Base-by-base conservation (phyloP, 352 stramenopile genomes). In the Pythium sukuiense region DNA sequence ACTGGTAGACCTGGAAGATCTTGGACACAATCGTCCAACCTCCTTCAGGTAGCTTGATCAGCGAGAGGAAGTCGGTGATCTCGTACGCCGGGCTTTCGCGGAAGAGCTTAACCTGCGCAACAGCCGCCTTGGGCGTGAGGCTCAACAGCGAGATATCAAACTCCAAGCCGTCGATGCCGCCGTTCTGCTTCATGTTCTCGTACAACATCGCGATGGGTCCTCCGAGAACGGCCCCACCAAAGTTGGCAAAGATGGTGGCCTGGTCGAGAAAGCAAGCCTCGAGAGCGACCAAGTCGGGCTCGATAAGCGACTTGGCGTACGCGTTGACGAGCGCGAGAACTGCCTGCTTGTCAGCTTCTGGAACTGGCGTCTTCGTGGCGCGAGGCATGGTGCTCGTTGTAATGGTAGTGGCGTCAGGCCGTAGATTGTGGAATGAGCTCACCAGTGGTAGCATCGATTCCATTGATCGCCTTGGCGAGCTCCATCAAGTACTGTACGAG, bases 1-100 rank as follows among this genome's bases (percentile, higher is more conserved):
- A 68, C 33, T 62, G 53, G 26, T 62, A 68, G 39, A 67, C 61
- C 29, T 62, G 18, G 29, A 61, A 69, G 61, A 68, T 68, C 61
- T 68, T 68, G 54, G 43, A 62, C 30, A 58, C 61, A 20, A 68
- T 68, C 24, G 61, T 68, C 61, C 54, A 68, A 11, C 26, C 11
- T 45, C 54, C 61, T 12, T 59, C 37, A 6, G 41, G 39, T 8
- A 29, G 32, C 54, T 62, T 68, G 61, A 61, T 37, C 37, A 69
- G 20, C 62, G 62, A 53, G 54, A 69, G 54, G 14, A 60, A 61
- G 62, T 69, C 62, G 5, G 55, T 69, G 45, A 63, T 63, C 30
- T 63, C 62, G 32, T 69, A 61, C 13, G 39, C 62, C 12, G 55
- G 62, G 16, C 26, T 41, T 27, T 69, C 62, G n/a, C 45, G 53